Evolutionary conservation across 768 basidiomycete species (phyloP).

Genomic region (Chalciporus pseudorubinellus): DNA sequence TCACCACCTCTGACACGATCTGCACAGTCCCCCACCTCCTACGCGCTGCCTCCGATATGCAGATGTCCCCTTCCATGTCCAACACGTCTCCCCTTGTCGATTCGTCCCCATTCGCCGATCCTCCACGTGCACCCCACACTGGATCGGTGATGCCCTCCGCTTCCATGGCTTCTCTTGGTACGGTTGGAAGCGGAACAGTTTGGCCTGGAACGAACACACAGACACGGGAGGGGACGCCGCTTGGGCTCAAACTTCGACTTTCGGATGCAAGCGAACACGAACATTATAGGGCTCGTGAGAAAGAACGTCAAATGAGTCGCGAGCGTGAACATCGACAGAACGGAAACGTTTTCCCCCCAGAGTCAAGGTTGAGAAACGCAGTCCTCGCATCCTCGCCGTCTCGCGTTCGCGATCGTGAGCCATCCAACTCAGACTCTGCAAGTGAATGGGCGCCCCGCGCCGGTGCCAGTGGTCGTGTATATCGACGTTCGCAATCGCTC

Average conservation of each 20-base stretch:
- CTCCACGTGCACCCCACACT: neutral
- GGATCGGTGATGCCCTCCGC: neutral
- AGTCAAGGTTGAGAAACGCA: neutral
- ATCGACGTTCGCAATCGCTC: neutral
- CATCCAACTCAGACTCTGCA: too few relatives aligned
- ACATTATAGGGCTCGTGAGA: conserved; percentile 20
- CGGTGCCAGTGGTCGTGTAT: too few relatives aligned
- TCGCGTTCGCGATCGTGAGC: too few relatives aligned
- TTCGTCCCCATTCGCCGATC: conserved; percentile 2
- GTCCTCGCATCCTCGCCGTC: neutral
- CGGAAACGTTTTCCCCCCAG: neutral
- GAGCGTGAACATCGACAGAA: conserved; percentile 5
- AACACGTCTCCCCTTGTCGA: neutral
- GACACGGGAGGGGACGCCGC: conserved; percentile 1
- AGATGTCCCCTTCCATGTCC: neutral
- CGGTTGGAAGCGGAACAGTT: neutral
- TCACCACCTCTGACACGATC: conserved; percentile 17
- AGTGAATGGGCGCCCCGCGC: too few relatives aligned
- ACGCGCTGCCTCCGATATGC: neutral
- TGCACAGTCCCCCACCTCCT: conserved; percentile 3
- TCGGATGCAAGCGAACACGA: conserved; percentile 27
- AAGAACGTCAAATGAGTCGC: conserved; percentile 8
- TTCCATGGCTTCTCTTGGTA: neutral
- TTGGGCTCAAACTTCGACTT: conserved; percentile 20
- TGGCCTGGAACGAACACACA: neutral